Evolutionary conservation across 257 asterid species (phyloP).

Genomic region (Solanum bulbocastanum): DNA sequence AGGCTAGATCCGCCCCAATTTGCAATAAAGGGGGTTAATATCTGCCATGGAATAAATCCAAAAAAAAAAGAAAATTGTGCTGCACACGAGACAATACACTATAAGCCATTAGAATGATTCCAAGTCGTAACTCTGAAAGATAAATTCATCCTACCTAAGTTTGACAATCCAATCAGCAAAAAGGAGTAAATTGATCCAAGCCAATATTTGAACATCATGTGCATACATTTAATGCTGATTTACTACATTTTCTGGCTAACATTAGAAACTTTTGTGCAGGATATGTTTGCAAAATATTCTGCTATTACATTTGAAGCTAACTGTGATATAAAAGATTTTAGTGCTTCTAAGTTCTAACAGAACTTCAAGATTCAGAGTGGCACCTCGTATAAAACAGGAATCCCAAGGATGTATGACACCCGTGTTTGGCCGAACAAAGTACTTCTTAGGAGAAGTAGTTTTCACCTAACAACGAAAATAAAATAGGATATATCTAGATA

Average conservation of each 20-base stretch:
- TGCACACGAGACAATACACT: not conserved
- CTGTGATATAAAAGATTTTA: not conserved
- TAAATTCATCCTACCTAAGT: not conserved
- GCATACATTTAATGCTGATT: not conserved
- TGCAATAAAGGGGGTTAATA: not conserved
- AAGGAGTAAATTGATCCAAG: not conserved
- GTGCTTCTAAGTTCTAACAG: not conserved
- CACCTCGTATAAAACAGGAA: constrained; percentile 71
- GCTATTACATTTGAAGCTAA: not conserved
- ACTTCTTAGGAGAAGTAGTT: constrained; percentile 84
- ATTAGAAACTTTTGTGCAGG: not conserved
- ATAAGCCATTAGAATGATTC: not conserved
- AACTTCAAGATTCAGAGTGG: constrained; percentile 3
- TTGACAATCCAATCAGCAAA: not conserved
- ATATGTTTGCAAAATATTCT: not conserved
- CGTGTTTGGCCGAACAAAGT: constrained; percentile 76
- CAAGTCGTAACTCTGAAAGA: not conserved
- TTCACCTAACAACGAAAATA: constrained; percentile 42
- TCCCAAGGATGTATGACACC: constrained; percentile 71
- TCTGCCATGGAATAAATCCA: not conserved
- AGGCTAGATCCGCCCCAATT: not conserved
- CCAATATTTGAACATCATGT: not conserved
- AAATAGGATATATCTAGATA: not conserved
- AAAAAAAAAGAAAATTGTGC: not conserved
- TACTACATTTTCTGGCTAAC: not conserved